Evolutionary conservation across 83 land plant species (phyloP), one percentile per base, ranked within the genome.

Genomic region (Diphasiastrum complanatum): DNA sequence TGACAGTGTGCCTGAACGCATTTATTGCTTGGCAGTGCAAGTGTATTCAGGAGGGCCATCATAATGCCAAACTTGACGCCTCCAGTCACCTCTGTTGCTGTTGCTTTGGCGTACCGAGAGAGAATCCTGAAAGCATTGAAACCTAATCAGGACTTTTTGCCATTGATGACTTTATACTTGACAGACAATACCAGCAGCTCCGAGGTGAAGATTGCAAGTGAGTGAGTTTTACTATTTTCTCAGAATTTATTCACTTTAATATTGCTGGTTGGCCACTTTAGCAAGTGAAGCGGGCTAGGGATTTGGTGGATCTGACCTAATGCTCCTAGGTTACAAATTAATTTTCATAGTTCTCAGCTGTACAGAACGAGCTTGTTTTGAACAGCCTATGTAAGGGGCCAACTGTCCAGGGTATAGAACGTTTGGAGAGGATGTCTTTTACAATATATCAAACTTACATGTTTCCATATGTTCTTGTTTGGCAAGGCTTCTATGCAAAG

Each of bases 1-100:
- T 41, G 5, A 22, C 67, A 52, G 25, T 8, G 16, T 34, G 23
- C 8, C 43, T 14, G 14, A 38, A 38, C 6, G 5, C 14, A 47
- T 40, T 28, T 33, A 48, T 52, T 29, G 38, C 19, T 20, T 49
- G 57, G 32, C 79, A 92, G 98, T 68, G 87, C 88, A 50, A 72
- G 34, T 4, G 77, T 71, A 24, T 92, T 88, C 75, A 78, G 78
- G 67, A 78, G 98, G 48, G 98, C 88, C 8, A 83, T 92, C 35
- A 79, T 92, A 25, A 92, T 92, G 98, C 98, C 98, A 29, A 92
- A 92, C 60, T 62, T 92, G 71, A 92, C 77, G 68, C 98, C 98
- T 11, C 98, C 98, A 1, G 61, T 92, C 24, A 92, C 98, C 5
- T 83, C 83, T 14, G 83, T 88, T 27, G 74, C 79, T 60, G 84